Evolutionary conservation across 2,329 filamentous ascomycete genomes (phyloP).

Genomic region (Ascocoryne sarcoides): DNA sequence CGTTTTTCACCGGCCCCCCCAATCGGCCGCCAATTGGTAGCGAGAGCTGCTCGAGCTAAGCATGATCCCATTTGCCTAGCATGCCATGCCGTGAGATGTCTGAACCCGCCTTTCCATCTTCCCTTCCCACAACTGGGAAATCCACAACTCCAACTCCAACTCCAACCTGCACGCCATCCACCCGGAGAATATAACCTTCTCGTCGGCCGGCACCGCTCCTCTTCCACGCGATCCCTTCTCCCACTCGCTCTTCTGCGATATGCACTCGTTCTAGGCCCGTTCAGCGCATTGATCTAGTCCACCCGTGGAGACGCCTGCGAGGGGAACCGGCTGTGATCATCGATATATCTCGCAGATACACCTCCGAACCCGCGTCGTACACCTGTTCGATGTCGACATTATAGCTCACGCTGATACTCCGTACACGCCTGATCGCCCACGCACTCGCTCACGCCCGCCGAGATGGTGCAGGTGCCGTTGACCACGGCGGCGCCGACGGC

Average conservation of each 20-base stretch:
- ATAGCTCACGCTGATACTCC: constrained; percentile 6
- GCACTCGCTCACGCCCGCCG: constrained; percentile 6
- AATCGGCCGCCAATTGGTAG: background rate
- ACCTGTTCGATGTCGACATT: constrained; percentile 22
- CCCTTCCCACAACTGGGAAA: no score
- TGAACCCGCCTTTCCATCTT: no score
- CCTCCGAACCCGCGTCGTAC: constrained; percentile 3
- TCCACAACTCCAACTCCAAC: no score
- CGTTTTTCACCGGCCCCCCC: background rate
- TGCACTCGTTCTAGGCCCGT: background rate
- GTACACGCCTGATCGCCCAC: background rate
- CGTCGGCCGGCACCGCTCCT: no score
- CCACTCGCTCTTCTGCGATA: no score
- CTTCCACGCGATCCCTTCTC: no score
- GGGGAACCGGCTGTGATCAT: constrained; percentile 7
- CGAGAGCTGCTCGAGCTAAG: background rate
- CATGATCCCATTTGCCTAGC: background rate
- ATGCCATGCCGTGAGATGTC: no score
- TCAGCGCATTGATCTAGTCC: constrained; percentile 7
- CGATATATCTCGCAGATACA: constrained; percentile 7
- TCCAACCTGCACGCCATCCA: no score
- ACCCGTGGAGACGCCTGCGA: constrained; percentile 7
- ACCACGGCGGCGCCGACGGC: constrained; percentile 21
- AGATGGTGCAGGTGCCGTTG: constrained; percentile 28
- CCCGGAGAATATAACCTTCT: no score